Evolutionary conservation across 208 protist species (phyloP).

Genomic region (Trypanosoma grayi): DNA sequence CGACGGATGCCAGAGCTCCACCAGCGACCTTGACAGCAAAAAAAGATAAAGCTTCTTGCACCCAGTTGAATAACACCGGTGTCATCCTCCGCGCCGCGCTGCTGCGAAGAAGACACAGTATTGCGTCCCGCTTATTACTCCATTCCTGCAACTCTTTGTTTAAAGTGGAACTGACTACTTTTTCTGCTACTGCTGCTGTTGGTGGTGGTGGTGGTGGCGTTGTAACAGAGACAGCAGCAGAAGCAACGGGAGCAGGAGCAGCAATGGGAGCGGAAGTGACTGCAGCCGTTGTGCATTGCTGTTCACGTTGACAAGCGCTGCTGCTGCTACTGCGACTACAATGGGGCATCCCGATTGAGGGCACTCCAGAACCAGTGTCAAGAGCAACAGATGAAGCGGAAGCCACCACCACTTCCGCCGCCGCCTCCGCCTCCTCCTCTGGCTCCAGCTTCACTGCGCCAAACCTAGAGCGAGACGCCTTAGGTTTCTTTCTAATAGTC

Average conservation of each 20-base stretch:
- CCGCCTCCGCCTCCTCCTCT: neutral
- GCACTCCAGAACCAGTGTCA: too few relatives aligned
- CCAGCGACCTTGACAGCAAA: conserved; percentile 5
- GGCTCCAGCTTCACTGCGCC: conserved; percentile 15
- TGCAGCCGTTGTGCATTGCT: too few relatives aligned
- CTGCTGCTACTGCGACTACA: too few relatives aligned
- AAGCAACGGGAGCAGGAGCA: too few relatives aligned
- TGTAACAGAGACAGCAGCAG: too few relatives aligned
- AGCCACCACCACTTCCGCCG: neutral
- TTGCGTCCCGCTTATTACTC: neutral
- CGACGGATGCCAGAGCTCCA: neutral
- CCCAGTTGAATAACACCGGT: neutral
- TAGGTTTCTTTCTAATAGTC: neutral
- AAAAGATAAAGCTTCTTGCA: neutral
- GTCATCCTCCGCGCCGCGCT: neutral
- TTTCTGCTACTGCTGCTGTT: neutral
- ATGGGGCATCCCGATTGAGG: too few relatives aligned
- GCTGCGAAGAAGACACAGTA: neutral
- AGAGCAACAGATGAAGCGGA: neutral
- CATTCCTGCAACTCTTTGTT: neutral
- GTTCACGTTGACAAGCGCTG: too few relatives aligned
- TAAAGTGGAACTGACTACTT: neutral
- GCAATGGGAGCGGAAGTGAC: too few relatives aligned
- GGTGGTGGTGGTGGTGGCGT: too few relatives aligned
- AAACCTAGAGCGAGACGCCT: conserved; percentile 11